phyloP scores from a whole-genome alignment of 2,329 filamentous ascomycete genomes.

The Monosporascus ibericus region DNA sequence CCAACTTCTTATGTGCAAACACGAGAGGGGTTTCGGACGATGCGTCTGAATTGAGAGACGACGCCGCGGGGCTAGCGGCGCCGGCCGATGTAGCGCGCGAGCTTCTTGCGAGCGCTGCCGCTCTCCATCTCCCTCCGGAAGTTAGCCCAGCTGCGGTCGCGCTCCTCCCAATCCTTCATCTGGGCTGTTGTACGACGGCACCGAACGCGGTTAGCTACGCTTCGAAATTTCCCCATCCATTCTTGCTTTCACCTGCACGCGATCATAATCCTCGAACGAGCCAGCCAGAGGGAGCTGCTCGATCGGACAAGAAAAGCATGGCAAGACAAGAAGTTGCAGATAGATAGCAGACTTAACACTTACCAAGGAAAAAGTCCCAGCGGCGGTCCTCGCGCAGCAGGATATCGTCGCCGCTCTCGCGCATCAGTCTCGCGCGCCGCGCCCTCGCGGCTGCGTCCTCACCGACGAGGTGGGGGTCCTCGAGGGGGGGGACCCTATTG shows the following conservation, averaged over 20 bases:
- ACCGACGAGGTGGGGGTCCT: constrained; percentile 63
- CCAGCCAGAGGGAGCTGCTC: background rate
- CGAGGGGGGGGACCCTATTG: constrained; percentile 43
- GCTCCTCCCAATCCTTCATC: constrained; percentile 44
- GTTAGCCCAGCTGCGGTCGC: constrained; percentile 41
- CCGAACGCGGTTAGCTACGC: constrained; percentile 8
- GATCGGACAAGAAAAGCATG: too few relatives aligned
- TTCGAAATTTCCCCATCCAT: background rate
- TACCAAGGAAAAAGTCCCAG: constrained; percentile 57
- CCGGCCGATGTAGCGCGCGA: constrained; percentile 34
- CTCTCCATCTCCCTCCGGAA: constrained; percentile 34
- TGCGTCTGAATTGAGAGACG: too few relatives aligned
- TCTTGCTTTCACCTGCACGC: too few relatives aligned
- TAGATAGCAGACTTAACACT: constrained; percentile 19
- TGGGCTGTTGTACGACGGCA: constrained; percentile 32
- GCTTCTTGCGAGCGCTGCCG: constrained; percentile 27
- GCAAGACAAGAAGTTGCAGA: too few relatives aligned
- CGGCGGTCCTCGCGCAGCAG: constrained; percentile 50
- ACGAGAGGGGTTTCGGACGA: too few relatives aligned
- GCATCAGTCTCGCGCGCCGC: constrained; percentile 49
- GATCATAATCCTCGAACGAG: background rate
- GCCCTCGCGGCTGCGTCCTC: constrained; percentile 56
- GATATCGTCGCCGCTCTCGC: constrained; percentile 49
- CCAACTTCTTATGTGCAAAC: too few relatives aligned
- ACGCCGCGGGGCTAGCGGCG: constrained; percentile 1